Evolutionary conservation across 1,284 basidiomycete genomes (phyloP), one percentile per base, ranked within the genome.

Genomic region (Chiua sp.): DNA sequence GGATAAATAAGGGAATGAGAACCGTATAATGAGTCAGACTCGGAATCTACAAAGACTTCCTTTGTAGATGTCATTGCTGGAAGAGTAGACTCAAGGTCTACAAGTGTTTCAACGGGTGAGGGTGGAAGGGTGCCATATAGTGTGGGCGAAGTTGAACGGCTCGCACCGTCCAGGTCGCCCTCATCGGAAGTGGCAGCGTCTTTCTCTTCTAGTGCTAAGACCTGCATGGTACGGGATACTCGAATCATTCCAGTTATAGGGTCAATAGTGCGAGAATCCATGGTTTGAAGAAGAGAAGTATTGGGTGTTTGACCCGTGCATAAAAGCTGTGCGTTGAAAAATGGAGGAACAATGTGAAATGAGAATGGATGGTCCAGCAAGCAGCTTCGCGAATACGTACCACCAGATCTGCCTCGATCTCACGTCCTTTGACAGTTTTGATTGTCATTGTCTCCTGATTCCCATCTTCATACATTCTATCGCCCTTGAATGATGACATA

Each of bases 231-330:
- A 11, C 81, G 80, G 28, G 80, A 72, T 15, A 92, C 88, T 56
- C 80, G 77, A 26, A 85, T 82, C 51, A 83, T 77, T n/a, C 78
- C 78, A 47, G 77, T 84, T 11, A 71, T 63, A 0, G 79, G 68
- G 55, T 85, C 78, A 49, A 92, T 79, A 3, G 82, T 80, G 4
- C 76, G 67, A 0, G 85, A 79, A 55, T 86, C 79, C 65, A 88
- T 77, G 0, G 71, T 67, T 32, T 71, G 74, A 30, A 94, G 75
- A 46, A 93, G 70, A 1, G 73, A 77, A 0, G 89, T 88, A 70
- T 93, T 92, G 22, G 91, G 90, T 42, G 76, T 80, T 74, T 92
- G 91, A 10, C 91, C 91, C 0, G 91, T 93, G 70, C 92, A 93
- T 2, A 90, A 77, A 18, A 93, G 80, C 87, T 91, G 56, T 39